phyloP scores from a whole-genome alignment of 352 stramenopile genomes.

The Globisporangium uncinulatum region DNA sequence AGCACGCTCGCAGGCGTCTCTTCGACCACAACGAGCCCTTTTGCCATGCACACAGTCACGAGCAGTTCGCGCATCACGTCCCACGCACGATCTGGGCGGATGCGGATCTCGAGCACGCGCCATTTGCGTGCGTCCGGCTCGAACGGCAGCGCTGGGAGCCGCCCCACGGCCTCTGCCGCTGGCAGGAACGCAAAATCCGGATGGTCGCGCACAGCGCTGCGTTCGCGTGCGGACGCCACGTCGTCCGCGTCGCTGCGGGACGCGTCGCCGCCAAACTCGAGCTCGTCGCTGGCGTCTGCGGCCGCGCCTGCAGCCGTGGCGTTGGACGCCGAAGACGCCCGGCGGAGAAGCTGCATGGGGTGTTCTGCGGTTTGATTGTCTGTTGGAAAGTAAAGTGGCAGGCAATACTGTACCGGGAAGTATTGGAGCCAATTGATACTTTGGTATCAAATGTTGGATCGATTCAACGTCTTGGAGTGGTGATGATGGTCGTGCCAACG shows the following conservation, averaged over 20 bases:
- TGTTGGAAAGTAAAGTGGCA: no score
- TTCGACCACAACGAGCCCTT: conserved; percentile 58
- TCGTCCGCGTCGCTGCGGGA: conserved; percentile 49
- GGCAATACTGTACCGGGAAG: no score
- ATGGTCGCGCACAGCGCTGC: conserved; percentile 50
- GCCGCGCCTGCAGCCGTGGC: not conserved
- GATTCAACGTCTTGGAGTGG: not conserved
- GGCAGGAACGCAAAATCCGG: conserved; percentile 58
- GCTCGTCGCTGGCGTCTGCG: not conserved
- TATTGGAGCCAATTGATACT: no score
- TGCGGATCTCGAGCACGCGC: conserved; percentile 63
- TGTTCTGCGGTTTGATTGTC: no score
- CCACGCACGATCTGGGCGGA: conserved; percentile 69
- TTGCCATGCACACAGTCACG: conserved; percentile 69
- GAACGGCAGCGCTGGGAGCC: conserved; percentile 21
- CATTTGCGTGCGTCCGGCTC: conserved; percentile 60
- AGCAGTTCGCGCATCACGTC: conserved; percentile 75
- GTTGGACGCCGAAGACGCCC: not conserved
- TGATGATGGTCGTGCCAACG: no score
- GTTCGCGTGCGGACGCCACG: conserved; percentile 70
- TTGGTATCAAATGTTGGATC: no score
- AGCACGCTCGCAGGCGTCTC: conserved; percentile 52
- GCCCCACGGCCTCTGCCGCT: not conserved
- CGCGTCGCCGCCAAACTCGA: conserved; percentile 24
- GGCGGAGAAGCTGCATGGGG: not conserved